Percentiles rank a stretch among this genome's conserved stretches.
Evolutionary conservation across 2,329 filamentous ascomycete genomes (phyloP).

Genomic region (Fusarium sp.): DNA sequence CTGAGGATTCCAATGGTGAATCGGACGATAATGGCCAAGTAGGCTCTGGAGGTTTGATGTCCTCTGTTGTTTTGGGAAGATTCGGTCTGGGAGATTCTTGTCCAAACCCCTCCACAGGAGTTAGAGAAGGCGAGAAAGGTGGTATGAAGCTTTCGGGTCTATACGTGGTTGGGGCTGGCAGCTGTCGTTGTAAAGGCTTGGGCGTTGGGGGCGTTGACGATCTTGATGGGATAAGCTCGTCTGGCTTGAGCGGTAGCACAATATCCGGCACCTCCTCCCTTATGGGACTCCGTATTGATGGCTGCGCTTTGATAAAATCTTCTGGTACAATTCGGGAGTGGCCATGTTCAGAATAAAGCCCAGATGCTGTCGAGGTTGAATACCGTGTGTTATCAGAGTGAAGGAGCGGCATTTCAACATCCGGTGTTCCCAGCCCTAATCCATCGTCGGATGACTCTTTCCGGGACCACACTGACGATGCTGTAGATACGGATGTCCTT

Average conservation of each 20-base stretch:
- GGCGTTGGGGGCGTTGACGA: slow-evolving; percentile 22
- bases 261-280: slow-evolving; percentile 12
- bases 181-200: slow-evolving; percentile 1
- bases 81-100: neutral
- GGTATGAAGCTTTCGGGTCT: slow-evolving; percentile 19
- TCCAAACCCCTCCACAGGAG: neutral
- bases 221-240: slow-evolving; percentile 13
- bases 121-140: slow-evolving; percentile 8
- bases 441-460: neutral
- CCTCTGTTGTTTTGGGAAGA: neutral
- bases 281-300: slow-evolving; percentile 4
- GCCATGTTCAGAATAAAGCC: slow-evolving; percentile 16
- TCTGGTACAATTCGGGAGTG: slow-evolving; percentile 5
- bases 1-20: slow-evolving; percentile 19
- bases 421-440: slow-evolving; percentile 10
- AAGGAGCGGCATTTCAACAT: slow-evolving; percentile 16
- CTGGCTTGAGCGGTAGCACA: slow-evolving; percentile 9
- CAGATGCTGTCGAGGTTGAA: slow-evolving; percentile 31
- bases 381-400: slow-evolving; percentile 11
- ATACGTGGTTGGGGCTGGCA: slow-evolving; percentile 7
- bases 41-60: slow-evolving; percentile 1
- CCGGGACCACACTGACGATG: slow-evolving; percentile 14
- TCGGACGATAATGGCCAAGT: slow-evolving; percentile 24
- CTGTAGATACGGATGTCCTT: slow-evolving; percentile 14
- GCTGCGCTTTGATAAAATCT: slow-evolving; percentile 17